phyloP scores from a whole-genome alignment of 1,284 basidiomycete genomes.

The Clitocybe nebularis region DNA sequence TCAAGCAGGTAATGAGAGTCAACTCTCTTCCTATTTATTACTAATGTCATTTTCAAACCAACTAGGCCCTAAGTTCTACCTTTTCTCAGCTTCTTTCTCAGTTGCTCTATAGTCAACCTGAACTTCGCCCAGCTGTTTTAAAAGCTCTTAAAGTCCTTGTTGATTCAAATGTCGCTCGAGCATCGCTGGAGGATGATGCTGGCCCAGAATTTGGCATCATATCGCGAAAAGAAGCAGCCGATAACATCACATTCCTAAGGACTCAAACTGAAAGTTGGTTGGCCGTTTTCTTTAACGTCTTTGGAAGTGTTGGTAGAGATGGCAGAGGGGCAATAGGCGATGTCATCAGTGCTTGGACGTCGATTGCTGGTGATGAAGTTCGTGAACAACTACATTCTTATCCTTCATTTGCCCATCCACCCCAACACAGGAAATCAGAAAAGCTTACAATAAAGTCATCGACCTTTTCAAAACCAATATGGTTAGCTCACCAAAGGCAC shows the following conservation, averaged over 20 bases:
- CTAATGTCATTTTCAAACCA: constrained; percentile 5
- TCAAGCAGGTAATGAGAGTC: constrained; percentile 45
- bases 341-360: constrained; percentile 83
- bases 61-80: constrained; percentile 67
- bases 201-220: constrained; percentile 29
- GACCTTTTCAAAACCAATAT: constrained; percentile 77
- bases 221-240: constrained; percentile 52
- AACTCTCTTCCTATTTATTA: constrained; percentile 2
- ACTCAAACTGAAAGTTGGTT: constrained; percentile 89
- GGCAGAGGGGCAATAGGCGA: constrained; percentile 84
- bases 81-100: constrained; percentile 90
- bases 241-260: constrained; percentile 74
- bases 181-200: constrained; percentile 31
- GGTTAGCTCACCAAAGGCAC: constrained; percentile 31
- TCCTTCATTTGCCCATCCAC: not conserved
- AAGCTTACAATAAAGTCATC: constrained; percentile 80
- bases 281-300: constrained; percentile 96
- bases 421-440: constrained; percentile 60
- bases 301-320: constrained; percentile 78
- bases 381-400: constrained; percentile 17
- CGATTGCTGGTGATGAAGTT: constrained; percentile 73
- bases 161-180: constrained; percentile 59
- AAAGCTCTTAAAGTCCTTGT: constrained; percentile 80
- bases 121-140: constrained; percentile 80
- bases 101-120: constrained; percentile 84